Evolutionary conservation across 768 basidiomycete genomes (phyloP), one percentile per base, ranked within the genome.

Genomic region (Boletus edulis): DNA sequence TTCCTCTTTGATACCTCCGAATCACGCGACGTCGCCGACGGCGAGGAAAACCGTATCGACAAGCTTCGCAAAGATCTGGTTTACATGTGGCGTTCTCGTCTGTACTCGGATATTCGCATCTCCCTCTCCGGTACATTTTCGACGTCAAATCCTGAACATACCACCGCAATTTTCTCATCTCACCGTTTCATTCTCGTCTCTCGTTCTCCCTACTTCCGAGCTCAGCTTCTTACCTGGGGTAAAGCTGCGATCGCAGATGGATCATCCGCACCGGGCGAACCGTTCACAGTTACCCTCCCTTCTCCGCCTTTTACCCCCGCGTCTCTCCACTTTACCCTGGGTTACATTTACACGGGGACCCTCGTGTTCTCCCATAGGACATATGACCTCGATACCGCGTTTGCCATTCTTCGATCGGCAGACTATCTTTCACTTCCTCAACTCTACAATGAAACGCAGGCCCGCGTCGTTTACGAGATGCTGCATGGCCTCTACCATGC

Each of bases 291-390:
- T 12, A 83, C 78, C 0, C 81, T 98, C 6, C 92, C 91, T 2
- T 92, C 88, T 0, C 94, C 96, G 0, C 94, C 95, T 0, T 98
- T 98, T 72, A 96, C 96, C 0, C 92, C 95, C 0, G 89, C 95
- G 1, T 91, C 94, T 0, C 78, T 97, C 5, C 92, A 96, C 67
- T 98, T 98, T 69, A 92, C 92, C 38, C 81, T 98, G 45, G 94
- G 94, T 4, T 98, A 89, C 73, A 84, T 98, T 44, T 98, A 98
- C 66, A 91, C 94, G 5, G 97, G 96, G 41, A 96, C 94, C 5
- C 87, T 98, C 43, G 78, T 87, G 29, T 97, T 98, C 70, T 94
- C 91, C 4, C 90, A 98, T 63, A 80, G 96, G 14, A 86, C 91
- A 1, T 97, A 93, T 72, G 96, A 98, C 74, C 85, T 98, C 61